A percentile compares a stretch with the other conserved stretches of the same genome.
These are phyloP conservation scores for Vitis labrusca DNA, from an alignment of 164 flowering plant genomes.

Conservation along the genomic window DNA sequence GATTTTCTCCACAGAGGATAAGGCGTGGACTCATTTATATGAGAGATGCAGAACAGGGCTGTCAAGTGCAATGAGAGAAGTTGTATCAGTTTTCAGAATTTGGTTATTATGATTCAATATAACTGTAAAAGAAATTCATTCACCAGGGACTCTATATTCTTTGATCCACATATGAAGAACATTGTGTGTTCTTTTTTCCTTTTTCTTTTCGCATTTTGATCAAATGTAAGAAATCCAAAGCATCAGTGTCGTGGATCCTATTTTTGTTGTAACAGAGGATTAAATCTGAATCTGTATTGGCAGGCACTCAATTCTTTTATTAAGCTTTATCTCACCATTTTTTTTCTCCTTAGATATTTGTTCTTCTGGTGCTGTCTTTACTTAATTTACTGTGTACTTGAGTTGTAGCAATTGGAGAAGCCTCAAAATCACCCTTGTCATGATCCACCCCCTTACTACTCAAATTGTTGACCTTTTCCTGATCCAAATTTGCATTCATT, in stretches of 20 bases:
- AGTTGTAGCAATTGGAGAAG: too few species aligned
- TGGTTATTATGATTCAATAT: neutral
- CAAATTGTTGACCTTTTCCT: too few species aligned
- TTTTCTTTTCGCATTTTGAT: neutral
- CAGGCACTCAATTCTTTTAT: too few species aligned
- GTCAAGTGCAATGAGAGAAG: constrained; percentile 41
- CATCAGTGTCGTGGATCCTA: constrained; percentile 5
- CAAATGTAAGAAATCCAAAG: neutral
- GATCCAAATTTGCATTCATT: too few species aligned
- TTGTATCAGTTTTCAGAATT: neutral
- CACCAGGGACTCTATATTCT: neutral
- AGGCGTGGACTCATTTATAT: constrained; percentile 51
- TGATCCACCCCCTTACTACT: too few species aligned
- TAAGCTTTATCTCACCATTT: too few species aligned
- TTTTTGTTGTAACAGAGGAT: constrained; percentile 3
- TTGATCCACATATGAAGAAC: constrained; percentile 1
- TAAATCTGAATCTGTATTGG: neutral
- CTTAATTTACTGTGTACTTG: too few species aligned
- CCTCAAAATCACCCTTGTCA: too few species aligned
- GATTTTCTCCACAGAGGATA: constrained; percentile 53
- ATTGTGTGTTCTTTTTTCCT: neutral
- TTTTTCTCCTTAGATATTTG: too few species aligned
- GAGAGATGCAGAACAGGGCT: constrained; percentile 53
- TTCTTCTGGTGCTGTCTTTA: too few species aligned
- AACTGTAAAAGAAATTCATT: neutral